A percentile compares a stretch with the other conserved stretches of the same genome.
These are phyloP conservation scores for Raphanus sativus DNA, from an alignment of 345 rosid species.

Conservation along the genomic window DNA sequence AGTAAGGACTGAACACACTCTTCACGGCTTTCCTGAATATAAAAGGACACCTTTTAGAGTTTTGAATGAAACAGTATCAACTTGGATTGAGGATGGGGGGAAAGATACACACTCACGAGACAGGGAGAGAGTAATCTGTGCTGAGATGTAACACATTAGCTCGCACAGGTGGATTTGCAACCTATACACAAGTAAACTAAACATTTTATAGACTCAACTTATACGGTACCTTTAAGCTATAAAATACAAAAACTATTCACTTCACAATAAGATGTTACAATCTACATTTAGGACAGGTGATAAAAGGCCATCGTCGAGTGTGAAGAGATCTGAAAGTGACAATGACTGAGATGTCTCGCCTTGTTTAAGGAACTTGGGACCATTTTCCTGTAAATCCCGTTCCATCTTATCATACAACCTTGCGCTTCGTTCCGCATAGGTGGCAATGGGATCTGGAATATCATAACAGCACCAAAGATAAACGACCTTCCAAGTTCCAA, in stretches of 20 bases:
- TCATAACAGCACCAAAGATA: neutral
- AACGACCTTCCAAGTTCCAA: neutral
- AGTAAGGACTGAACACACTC: constrained; percentile 53
- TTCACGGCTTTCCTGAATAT: constrained; percentile 62
- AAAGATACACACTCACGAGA: constrained; percentile 60
- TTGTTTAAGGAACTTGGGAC: constrained; percentile 67
- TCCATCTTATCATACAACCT: constrained; percentile 77
- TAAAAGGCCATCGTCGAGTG: constrained; percentile 60
- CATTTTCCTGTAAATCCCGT: constrained; percentile 70
- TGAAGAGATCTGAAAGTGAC: constrained; percentile 75
- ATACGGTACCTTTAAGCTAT: constrained; percentile 2
- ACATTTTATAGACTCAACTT: neutral
- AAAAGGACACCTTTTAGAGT: neutral
- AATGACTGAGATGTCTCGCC: constrained; percentile 92
- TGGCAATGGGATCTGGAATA: constrained; percentile 44
- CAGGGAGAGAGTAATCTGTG: constrained; percentile 62
- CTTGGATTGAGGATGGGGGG: constrained; percentile 19
- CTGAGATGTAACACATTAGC: constrained; percentile 79
- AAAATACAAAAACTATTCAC: neutral
- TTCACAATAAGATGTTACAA: neutral
- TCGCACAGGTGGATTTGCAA: constrained; percentile 85
- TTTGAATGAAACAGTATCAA: too few species aligned
- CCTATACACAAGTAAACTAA: constrained; percentile 43
- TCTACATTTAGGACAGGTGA: constrained; percentile 71
- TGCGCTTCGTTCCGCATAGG: constrained; percentile 53